Evolutionary conservation across 495 filamentous ascomycete genomes (phyloP), one percentile per base, ranked within the genome.

Genomic region (Antarctomyces pellizariae): DNA sequence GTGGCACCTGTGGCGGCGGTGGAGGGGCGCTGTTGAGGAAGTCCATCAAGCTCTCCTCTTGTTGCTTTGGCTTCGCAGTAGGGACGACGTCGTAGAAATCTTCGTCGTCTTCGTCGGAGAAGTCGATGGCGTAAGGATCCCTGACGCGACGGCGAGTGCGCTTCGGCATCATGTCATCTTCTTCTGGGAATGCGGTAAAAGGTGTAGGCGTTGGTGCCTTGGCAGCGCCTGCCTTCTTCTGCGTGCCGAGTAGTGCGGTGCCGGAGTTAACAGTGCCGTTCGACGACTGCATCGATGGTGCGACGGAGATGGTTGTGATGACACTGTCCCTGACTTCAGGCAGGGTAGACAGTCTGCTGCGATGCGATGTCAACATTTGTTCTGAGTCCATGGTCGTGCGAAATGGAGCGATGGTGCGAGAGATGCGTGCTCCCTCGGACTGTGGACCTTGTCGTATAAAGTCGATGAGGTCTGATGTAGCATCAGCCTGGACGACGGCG

Each of bases 51-150:
- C 74, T 80, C 37, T 78, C 76, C 38, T 74, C 69, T 15, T 70
- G 46, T 8, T 43, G 42, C 16, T 43, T 42, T 7, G 39, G 31
- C 24, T 30, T 45, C 7, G 41, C 45, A 30, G 38, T 53, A 2
- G 45, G 35, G 10, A 42, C 32, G 4, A 34, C 18, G 16, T 44
- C 42, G 12, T 39, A 33, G 9, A 13, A 7, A 10, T 71, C 67
- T 1, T 57, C 52, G 2, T 78, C 66, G 11, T 83, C 75, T 17
- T 84, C 75, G 35, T 83, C 77, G 34, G 74, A 76, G 21, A 71
- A 59, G 36, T 92, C 84, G 31, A 95, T 75, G 18, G 82, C 75
- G 37, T 93, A 95, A 1, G 86, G 84, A 39, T 99, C 89, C 22
- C 62, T 73, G 22, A 77, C 66, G 14, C 80, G 68, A 20, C 69